These are phyloP conservation scores for Coemansia sp. DNA, from an alignment of 192 early-diverging fungal species.

Conservation along the genomic window DNA sequence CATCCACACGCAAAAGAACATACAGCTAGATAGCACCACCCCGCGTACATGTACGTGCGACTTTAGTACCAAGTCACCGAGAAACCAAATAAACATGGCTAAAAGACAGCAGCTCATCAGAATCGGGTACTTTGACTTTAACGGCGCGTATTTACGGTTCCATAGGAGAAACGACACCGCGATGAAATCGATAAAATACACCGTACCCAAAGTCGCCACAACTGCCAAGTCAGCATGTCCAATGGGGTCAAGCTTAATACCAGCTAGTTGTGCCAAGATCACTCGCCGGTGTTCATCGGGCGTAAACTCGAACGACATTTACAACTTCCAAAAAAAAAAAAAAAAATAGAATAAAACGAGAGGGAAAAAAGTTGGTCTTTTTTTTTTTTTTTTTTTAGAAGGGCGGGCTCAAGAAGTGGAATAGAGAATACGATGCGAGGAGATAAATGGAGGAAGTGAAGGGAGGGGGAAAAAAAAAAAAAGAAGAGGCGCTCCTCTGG, in stretches of 20 bases:
- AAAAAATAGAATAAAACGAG: not conserved
- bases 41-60: constrained; percentile 46
- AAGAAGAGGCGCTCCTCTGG: not conserved
- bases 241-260: constrained; percentile 43
- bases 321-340: not conserved
- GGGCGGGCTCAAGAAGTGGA: not conserved
- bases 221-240: constrained; percentile 39
- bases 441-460: not conserved
- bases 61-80: constrained; percentile 54
- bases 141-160: constrained; percentile 55
- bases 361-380: not conserved
- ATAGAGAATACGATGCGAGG: not conserved
- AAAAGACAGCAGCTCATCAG: constrained; percentile 46
- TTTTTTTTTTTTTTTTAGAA: too few species aligned
- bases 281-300: constrained; percentile 26
- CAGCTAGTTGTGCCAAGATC: constrained; percentile 23
- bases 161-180: constrained; percentile 35
- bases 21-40: constrained; percentile 32
- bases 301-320: constrained; percentile 45
- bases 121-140: constrained; percentile 56
- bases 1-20: constrained; percentile 53
- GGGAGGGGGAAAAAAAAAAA: not conserved
- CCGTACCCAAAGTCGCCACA: constrained; percentile 23
- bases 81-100: constrained; percentile 47
- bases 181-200: constrained; percentile 38